Percentiles rank a stretch among this genome's conserved stretches.
Evolutionary conservation across 2,329 filamentous ascomycete genomes (phyloP).

Genomic region (Tolypocladium album): DNA sequence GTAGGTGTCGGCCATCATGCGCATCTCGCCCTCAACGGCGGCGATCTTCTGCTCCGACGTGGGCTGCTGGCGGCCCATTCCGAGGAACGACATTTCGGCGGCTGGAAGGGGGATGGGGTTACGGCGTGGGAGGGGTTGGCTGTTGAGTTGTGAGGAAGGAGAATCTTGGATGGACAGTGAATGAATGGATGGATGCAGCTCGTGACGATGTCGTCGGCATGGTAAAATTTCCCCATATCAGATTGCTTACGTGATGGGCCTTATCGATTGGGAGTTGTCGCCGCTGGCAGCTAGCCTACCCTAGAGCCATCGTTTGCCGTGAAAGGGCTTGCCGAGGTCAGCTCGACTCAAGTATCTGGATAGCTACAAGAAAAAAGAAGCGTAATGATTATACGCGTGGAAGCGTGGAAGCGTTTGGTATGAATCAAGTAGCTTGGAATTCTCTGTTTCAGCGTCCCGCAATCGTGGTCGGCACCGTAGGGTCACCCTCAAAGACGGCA

Average conservation of each 20-base stretch:
- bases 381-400: too few species aligned
- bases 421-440: too few species aligned
- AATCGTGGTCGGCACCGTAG: too few species aligned
- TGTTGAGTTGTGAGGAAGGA: background rate
- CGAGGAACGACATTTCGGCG: slow-evolving; percentile 32
- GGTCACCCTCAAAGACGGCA: too few species aligned
- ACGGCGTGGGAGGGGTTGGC: background rate
- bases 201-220: background rate
- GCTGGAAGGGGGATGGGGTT: background rate
- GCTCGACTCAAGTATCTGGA: too few species aligned
- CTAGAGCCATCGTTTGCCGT: background rate
- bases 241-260: background rate
- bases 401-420: too few species aligned
- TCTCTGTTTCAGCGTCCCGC: too few species aligned
- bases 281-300: background rate
- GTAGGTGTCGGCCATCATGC: slow-evolving; percentile 97
- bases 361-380: too few species aligned
- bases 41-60: slow-evolving; percentile 96
- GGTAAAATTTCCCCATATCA: background rate
- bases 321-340: too few species aligned
- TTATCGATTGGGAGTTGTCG: background rate
- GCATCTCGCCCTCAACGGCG: slow-evolving; percentile 91
- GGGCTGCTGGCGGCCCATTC: slow-evolving; percentile 60
- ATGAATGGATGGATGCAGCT: background rate
- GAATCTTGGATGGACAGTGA: background rate